phyloP scores from a whole-genome alignment of 2,329 filamentous ascomycete genomes.

The Pyrenophora teres region DNA sequence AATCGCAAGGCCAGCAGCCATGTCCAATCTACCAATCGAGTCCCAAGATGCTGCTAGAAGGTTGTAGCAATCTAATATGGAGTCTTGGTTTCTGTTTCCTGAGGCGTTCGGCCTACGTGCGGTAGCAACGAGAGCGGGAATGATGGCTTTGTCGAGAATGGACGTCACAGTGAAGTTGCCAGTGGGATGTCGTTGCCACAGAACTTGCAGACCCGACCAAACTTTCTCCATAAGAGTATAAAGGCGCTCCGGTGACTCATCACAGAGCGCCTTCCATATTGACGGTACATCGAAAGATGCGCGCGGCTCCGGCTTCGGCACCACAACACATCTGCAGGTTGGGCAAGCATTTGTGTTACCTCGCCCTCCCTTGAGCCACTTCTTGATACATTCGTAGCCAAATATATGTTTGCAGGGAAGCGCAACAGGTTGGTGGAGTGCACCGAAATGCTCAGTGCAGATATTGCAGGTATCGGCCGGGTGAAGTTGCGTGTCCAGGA shows the following conservation, averaged over 20 bases:
- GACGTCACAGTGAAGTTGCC: slow-evolving; percentile 27
- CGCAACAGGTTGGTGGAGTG: slow-evolving; percentile 33
- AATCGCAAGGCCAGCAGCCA: slow-evolving; percentile 30
- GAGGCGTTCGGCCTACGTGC: background rate
- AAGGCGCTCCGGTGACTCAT: slow-evolving; percentile 25
- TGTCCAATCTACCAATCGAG: slow-evolving; percentile 31
- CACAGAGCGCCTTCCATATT: slow-evolving; percentile 35
- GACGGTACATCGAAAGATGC: slow-evolving; percentile 24
- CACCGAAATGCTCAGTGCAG: slow-evolving; percentile 35
- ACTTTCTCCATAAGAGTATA: slow-evolving; percentile 25
- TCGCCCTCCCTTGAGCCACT: slow-evolving; percentile 32
- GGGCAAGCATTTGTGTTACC: slow-evolving; percentile 36
- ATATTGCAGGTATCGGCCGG: slow-evolving; percentile 35
- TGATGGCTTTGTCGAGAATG: slow-evolving; percentile 25
- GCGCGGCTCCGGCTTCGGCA: slow-evolving; percentile 15
- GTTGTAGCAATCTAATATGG: slow-evolving; percentile 31
- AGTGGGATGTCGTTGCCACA: slow-evolving; percentile 24
- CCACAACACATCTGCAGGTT: slow-evolving; percentile 30
- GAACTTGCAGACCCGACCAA: slow-evolving; percentile 25
- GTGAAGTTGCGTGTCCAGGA: slow-evolving; percentile 31
- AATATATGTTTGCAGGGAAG: slow-evolving; percentile 42
- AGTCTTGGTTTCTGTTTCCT: slow-evolving; percentile 5
- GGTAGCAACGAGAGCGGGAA: slow-evolving; percentile 27
- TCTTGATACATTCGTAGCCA: slow-evolving; percentile 35
- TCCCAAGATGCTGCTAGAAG: slow-evolving; percentile 33